Evolutionary conservation across 306 rosid species (phyloP).

Genomic region (Neltuma alba): DNA sequence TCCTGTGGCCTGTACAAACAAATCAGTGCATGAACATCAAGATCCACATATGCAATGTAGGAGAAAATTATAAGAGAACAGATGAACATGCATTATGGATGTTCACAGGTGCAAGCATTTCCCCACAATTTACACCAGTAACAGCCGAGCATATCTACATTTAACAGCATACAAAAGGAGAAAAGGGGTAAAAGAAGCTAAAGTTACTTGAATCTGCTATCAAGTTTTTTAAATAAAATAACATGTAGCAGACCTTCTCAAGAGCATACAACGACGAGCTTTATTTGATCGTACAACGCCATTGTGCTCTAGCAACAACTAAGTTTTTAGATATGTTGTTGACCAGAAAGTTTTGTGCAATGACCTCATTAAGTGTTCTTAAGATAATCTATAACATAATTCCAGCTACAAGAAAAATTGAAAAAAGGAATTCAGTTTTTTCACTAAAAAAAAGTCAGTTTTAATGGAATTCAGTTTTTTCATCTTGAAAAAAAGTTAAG

Average conservation of each 20-base stretch:
- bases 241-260: background rate
- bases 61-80: background rate
- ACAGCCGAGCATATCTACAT: background rate
- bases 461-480: too few relatives aligned
- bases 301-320: too few relatives aligned
- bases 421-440: too few relatives aligned
- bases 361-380: too few relatives aligned
- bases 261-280: too few relatives aligned
- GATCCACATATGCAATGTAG: background rate
- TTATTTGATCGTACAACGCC: too few relatives aligned
- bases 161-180: background rate
- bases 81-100: background rate
- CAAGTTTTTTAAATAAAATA: background rate
- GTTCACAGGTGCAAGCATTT: background rate
- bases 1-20: conserved; percentile 21
- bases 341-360: too few relatives aligned
- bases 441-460: too few relatives aligned
- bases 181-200: background rate
- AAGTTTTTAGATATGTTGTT: too few relatives aligned
- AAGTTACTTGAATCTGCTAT: background rate
- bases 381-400: too few relatives aligned
- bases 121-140: background rate
- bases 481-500: too few relatives aligned
- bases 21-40: background rate
- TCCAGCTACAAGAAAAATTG: too few relatives aligned